Conservation (phyloP, 129 eudicot species). For the Silybum marianum region DNA sequence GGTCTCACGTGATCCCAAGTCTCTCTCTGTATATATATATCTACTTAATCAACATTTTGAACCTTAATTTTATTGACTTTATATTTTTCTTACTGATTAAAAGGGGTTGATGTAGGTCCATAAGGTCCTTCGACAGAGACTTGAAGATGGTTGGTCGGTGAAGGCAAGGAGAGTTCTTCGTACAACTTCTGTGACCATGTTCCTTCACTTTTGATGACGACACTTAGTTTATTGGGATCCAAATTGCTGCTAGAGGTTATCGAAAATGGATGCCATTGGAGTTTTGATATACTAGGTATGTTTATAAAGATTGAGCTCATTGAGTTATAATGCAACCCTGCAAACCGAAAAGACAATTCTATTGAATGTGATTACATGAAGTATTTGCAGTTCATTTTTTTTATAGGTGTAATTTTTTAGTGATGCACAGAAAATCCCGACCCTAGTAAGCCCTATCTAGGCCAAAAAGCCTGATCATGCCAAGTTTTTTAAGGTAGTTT, state of each 20-base stretch:
- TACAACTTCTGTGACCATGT: conserved; percentile 57
- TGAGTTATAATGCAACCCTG: conserved; percentile 56
- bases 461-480: background rate
- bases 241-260: conserved; percentile 53
- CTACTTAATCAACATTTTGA: background rate
- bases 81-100: conserved; percentile 41
- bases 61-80: background rate
- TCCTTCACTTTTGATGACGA: conserved; percentile 66
- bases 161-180: conserved; percentile 43
- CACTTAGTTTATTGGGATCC: conserved; percentile 64
- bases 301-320: conserved; percentile 61
- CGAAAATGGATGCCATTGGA: conserved; percentile 84
- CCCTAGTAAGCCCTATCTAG: background rate
- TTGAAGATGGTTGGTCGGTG: conserved; percentile 39
- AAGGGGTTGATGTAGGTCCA: conserved; percentile 54
- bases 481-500: background rate
- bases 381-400: background rate
- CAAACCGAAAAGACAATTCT: background rate
- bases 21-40: no score
- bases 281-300: conserved; percentile 58
- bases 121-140: conserved; percentile 77
- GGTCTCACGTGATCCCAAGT: no score
- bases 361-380: background rate
- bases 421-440: background rate
- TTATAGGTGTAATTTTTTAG: background rate